These are phyloP conservation scores for Dactylellina parvicollis DNA, from an alignment of 2,329 filamentous ascomycete genomes.

Conservation along the genomic window DNA sequence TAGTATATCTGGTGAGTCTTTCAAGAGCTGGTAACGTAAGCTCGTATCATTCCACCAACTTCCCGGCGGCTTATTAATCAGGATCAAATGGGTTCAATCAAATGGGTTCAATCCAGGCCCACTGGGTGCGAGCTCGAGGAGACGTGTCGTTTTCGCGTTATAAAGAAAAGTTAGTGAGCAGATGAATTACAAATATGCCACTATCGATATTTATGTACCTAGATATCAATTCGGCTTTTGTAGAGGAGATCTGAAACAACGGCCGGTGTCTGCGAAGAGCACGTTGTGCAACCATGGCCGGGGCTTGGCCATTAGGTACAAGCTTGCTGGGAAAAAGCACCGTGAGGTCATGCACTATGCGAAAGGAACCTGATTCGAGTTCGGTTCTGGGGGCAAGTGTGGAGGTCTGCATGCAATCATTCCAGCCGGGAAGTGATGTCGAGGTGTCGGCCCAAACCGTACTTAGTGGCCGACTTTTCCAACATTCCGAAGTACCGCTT, in stretches of 20 bases:
- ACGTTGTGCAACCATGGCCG: constrained; percentile 43
- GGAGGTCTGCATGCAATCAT: constrained; percentile 27
- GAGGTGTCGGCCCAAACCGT: constrained; percentile 15
- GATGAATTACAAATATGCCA: constrained; percentile 16
- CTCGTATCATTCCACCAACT: constrained; percentile 16
- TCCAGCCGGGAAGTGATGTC: constrained; percentile 25
- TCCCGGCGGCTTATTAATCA: constrained; percentile 23
- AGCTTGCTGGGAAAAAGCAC: constrained; percentile 34
- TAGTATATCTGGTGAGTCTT: constrained; percentile 20
- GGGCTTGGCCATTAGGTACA: constrained; percentile 45
- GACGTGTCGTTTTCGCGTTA: constrained; percentile 49
- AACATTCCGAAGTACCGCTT: constrained; percentile 5
- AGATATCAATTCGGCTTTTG: constrained; percentile 17
- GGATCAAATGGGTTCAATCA: not conserved
- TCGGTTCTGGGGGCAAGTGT: constrained; percentile 9
- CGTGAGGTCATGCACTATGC: constrained; percentile 38
- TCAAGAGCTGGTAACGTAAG: constrained; percentile 3
- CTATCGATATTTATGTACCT: too few species aligned
- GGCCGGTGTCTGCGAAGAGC: constrained; percentile 32
- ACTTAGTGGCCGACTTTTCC: constrained; percentile 14
- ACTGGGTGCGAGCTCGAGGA: not conserved
- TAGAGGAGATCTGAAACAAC: constrained; percentile 36
- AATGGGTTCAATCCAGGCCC: not conserved
- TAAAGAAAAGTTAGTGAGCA: not conserved
- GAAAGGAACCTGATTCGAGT: constrained; percentile 16